Evolutionary conservation across 2,329 filamentous ascomycete species (phyloP).

Genomic region (Ceratocystis cacaofunesta): DNA sequence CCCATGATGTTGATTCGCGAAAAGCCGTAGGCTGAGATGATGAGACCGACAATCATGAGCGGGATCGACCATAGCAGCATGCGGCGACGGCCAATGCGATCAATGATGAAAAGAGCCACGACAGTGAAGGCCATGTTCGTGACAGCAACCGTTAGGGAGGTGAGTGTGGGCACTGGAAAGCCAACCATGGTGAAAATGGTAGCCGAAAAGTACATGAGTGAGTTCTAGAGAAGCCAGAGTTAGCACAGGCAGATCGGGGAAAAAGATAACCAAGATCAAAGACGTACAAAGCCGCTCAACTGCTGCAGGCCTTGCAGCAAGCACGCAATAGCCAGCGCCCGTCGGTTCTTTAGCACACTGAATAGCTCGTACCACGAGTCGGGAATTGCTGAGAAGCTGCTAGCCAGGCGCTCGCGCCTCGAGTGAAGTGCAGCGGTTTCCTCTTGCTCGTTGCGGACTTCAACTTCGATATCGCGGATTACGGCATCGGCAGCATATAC

Average conservation of each 20-base stretch:
- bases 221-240: slow-evolving; percentile 41
- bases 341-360: slow-evolving; percentile 45
- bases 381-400: slow-evolving; percentile 20
- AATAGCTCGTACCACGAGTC: slow-evolving; percentile 37
- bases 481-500: slow-evolving; percentile 40
- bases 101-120: slow-evolving; percentile 61
- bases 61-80: slow-evolving; percentile 75
- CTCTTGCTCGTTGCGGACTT: slow-evolving; percentile 56
- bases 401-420: slow-evolving; percentile 27
- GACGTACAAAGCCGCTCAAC: slow-evolving; percentile 62
- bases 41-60: slow-evolving; percentile 62
- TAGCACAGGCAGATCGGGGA: background rate
- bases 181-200: slow-evolving; percentile 67
- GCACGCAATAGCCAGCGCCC: slow-evolving; percentile 72
- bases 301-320: slow-evolving; percentile 79
- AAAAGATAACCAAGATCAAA: background rate
- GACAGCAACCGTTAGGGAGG: slow-evolving; percentile 62
- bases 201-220: slow-evolving; percentile 81
- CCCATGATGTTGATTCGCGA: slow-evolving; percentile 39
- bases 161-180: slow-evolving; percentile 65
- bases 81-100: slow-evolving; percentile 60
- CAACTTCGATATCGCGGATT: slow-evolving; percentile 54
- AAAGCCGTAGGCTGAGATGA: slow-evolving; percentile 60
- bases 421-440: slow-evolving; percentile 24
- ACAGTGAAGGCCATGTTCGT: slow-evolving; percentile 73